phyloP scores from a whole-genome alignment of 2,329 filamentous ascomycete species.

The Alternaria novae-zelandiae region DNA sequence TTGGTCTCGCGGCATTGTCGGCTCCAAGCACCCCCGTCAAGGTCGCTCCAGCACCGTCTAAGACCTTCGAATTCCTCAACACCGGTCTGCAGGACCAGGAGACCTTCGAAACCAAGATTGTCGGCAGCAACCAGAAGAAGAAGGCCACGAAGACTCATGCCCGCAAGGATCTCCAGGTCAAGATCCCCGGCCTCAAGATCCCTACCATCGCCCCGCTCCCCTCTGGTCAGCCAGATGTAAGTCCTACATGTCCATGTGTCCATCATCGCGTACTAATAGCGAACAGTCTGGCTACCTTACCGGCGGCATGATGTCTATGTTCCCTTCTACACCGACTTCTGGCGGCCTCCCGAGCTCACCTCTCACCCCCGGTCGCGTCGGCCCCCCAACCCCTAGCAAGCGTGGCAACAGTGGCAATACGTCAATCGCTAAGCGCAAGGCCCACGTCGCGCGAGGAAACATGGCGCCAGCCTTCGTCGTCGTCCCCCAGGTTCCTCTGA shows the following conservation, averaged over 20 bases:
- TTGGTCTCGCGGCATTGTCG: neutral
- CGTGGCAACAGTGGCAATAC: conserved; percentile 11
- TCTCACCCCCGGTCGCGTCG: conserved; percentile 18
- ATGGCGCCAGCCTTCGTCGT: conserved; percentile 18
- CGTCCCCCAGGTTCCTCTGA: conserved; percentile 34
- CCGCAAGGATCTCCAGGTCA: conserved; percentile 18
- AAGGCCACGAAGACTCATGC: conserved; percentile 2
- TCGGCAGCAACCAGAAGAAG: neutral
- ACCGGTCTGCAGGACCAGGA: neutral
- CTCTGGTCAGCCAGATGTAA: conserved; percentile 9
- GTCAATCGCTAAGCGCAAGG: conserved; percentile 21
- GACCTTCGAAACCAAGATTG: neutral
- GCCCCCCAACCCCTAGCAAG: conserved; percentile 9
- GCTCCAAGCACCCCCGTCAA: neutral
- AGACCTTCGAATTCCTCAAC: neutral
- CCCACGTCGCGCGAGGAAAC: conserved; percentile 25
- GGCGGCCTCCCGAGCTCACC: neutral
- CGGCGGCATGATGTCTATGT: neutral
- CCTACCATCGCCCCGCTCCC: conserved; percentile 13
- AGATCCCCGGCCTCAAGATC: conserved; percentile 9
- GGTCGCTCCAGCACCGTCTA: rapidly evolving
- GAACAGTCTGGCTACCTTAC: neutral
- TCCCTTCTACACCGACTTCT: neutral
- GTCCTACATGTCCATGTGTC: neutral
- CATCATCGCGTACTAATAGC: neutral